Base-by-base conservation (phyloP, 2,329 filamentous ascomycete species). In the Verticillium albo-atrum region DNA sequence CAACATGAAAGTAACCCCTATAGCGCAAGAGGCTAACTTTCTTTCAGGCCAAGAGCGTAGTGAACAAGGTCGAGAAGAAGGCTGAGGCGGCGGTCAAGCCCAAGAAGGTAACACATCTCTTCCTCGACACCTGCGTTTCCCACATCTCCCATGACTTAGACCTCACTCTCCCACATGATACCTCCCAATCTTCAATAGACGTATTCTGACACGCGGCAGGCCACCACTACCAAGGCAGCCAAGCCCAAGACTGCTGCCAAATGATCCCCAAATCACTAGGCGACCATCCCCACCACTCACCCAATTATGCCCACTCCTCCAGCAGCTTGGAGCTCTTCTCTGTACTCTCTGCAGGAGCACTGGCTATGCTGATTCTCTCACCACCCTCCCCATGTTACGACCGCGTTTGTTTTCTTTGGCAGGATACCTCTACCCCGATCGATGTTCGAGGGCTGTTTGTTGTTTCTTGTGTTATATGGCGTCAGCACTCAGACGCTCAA, bases 241-340 rank as follows among this genome's bases (percentile, higher is more conserved):
- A 63, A 62, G 61, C 54, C 62, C 57, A 64, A 63, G 62, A 57
- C 62, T 30, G 54, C 32, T 15, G 54, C 54, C 32, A 47, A 47
- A 20, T 47, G 42, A 47, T 23, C 15, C 23, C 4, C 14, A 12
- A 28, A 20, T 25, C 20, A 6, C 52, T 15, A 25, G 7, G 6
- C 14, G 50, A 25, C 17, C 26, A 54, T 25, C 15, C n/a, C 6
- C 52, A 12, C 14, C n/a, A 10, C n/a, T 10, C 3, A 47, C n/a
- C 42, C 9, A 23, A 6, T 37, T 15, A 17, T 15, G 34, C 14
- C 30, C 34, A 15, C 34, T n/a, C 34, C 34, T 1, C 17, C 34
- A n/a, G 34, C 34, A 37, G 6, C 34, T 1, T 47, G 20, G n/a
- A 2, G 7, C 9, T 1, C 7, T 6, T 7, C 5, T 47, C 5